Evolutionary conservation across 192 early-diverging fungal genomes (phyloP), one percentile per base, ranked within the genome.

Genomic region (Podochytrium sp.): DNA sequence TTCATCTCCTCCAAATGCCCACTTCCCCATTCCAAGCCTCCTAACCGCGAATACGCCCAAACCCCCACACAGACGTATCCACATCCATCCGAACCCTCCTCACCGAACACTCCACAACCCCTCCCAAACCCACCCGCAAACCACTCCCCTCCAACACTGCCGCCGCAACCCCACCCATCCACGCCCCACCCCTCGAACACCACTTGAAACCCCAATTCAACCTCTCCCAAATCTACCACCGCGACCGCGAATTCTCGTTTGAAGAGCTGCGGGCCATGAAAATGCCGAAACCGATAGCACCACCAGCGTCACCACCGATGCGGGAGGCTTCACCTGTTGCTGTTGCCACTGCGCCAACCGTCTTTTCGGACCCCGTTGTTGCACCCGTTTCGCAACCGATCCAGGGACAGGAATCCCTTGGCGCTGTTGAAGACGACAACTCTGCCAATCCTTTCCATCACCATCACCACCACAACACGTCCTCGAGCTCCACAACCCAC

Each of bases 161-260:
- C 10, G 10, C 52, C 12, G 7, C 43, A 16, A 47, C 43, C 10
- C 43, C 43, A 16, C 43, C 43, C 10, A 39, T 63, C 20, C 40
- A 18, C n/a, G 37, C 64, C 16, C 64, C 59, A 4, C 18, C 59
- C 33, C 6, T 34, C 29, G 35, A 61, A 18, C 7, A 20, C 3
- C 59, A 32, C 52, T 3, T 41, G 18, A n/a, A 29, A 64, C 63
- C 42, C 42, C 20, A 23, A 35, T 73, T 56, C 23, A 25, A 51
- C 37, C 18, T 63, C 14, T 20, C 14, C 10, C 4, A 37, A 10
- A n/a, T 65, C 10, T 61, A 65, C 33, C 27, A 33, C 18, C 29
- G 71, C 77, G 41, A 58, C 27, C 51, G 58, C 18, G 80, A 81
- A 60, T 81, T 37, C 43, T 78, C 73, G 37, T 81, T 81, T 72